Percentiles rank a stretch among this genome's conserved stretches.
These are phyloP conservation scores for Penicillium riverlandense DNA, from an alignment of 495 filamentous ascomycete genomes.

Conservation along the genomic window DNA sequence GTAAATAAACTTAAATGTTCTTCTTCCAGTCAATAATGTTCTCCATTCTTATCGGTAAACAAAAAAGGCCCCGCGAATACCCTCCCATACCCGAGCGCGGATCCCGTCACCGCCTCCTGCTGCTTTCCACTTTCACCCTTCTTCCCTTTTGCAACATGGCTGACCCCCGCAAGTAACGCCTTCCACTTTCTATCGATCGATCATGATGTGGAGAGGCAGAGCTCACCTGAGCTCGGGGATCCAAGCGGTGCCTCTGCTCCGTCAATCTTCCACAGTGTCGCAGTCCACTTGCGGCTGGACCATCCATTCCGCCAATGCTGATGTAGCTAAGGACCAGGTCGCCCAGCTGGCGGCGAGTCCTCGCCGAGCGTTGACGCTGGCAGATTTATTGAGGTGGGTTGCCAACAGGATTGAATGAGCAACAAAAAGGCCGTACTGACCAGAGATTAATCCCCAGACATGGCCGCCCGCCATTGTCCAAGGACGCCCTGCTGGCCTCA, in stretches of 20 bases:
- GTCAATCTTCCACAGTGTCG: constrained; percentile 10
- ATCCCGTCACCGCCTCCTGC: no score
- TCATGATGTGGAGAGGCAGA: background rate
- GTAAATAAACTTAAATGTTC: no score
- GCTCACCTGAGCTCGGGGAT: background rate
- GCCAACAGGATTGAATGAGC: background rate
- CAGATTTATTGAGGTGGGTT: constrained; percentile 76
- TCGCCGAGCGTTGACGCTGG: constrained; percentile 73
- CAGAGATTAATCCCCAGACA: constrained; percentile 45
- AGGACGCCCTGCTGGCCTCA: constrained; percentile 70
- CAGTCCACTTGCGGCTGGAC: constrained; percentile 9
- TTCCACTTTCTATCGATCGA: constrained; percentile 2
- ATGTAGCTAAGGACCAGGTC: constrained; percentile 63
- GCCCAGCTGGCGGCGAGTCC: constrained; percentile 68
- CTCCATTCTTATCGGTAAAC: no score
- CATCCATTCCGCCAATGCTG: constrained; percentile 16
- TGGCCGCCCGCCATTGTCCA: constrained; percentile 81
- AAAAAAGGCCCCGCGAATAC: no score
- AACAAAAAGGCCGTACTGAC: background rate
- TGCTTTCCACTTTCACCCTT: no score
- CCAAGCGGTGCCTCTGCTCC: background rate
- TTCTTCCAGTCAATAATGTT: no score
- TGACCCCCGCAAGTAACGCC: background rate
- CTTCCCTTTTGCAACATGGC: no score
- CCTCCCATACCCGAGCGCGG: no score